These are phyloP conservation scores for carrot (Daucus carota) DNA, from an alignment of 129 eudicot genomes.

Conservation along the genomic window DH1_v3.0 NC_030385.2:43245001-43245500, in stretches of 20 bases:
- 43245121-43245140: conserved; percentile 16
- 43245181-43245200: conserved; percentile 26
- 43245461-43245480: neutral
- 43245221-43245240: conserved; percentile 35
- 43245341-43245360: conserved; percentile 18
- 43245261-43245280: conserved; percentile 28
- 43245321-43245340: conserved; percentile 1
- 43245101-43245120: neutral
- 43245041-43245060: neutral
- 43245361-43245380: conserved; percentile 33
- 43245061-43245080: conserved; percentile 5
- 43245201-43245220: conserved; percentile 25
- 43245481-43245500: neutral
- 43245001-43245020: neutral
- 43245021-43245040: conserved; percentile 11
- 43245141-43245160: conserved; percentile 27
- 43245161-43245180: conserved; percentile 15
- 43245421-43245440: neutral
- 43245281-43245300: conserved; percentile 11
- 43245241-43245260: conserved; percentile 36
- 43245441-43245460: neutral
- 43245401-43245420: neutral
- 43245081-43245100: neutral
- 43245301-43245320: neutral
- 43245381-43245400: neutral